Evolutionary conservation across 306 rosid species (phyloP).

Genomic region (Morella rubra): DNA sequence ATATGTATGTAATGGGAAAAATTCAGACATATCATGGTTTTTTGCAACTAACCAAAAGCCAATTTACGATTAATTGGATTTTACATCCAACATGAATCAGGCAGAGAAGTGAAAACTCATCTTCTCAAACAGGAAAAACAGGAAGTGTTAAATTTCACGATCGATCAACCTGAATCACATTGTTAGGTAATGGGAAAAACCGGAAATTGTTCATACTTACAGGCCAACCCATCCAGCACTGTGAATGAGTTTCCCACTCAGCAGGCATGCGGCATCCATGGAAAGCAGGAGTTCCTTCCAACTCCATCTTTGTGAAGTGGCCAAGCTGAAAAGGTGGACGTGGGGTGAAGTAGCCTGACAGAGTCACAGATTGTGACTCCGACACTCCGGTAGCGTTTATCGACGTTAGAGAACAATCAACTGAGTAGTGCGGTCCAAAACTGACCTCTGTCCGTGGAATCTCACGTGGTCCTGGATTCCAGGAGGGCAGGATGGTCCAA

Average conservation of each 20-base stretch:
- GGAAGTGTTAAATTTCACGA: neutral
- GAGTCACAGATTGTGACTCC: no score
- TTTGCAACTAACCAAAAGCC: neutral
- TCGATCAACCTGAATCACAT: neutral
- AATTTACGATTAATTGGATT: neutral
- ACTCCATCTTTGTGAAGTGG: slow-evolving; percentile 30
- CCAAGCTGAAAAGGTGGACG: neutral
- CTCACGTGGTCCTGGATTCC: no score
- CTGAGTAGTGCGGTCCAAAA: no score
- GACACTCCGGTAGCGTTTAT: no score
- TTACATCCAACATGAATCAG: neutral
- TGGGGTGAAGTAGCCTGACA: neutral
- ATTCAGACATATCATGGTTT: neutral
- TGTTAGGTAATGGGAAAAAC: neutral
- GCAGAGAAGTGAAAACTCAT: neutral
- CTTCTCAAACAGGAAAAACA: neutral
- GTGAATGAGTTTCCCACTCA: slow-evolving; percentile 80
- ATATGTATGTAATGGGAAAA: neutral
- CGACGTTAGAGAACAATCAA: no score
- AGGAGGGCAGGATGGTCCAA: no score
- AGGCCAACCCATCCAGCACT: slow-evolving; percentile 98
- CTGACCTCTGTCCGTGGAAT: no score
- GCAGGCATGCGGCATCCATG: slow-evolving; percentile 83
- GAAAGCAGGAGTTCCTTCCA: slow-evolving; percentile 46
- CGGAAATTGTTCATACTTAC: slow-evolving; percentile 38